phyloP scores from a whole-genome alignment of 208 protist genomes.

The Trypanosoma melophagium region DNA sequence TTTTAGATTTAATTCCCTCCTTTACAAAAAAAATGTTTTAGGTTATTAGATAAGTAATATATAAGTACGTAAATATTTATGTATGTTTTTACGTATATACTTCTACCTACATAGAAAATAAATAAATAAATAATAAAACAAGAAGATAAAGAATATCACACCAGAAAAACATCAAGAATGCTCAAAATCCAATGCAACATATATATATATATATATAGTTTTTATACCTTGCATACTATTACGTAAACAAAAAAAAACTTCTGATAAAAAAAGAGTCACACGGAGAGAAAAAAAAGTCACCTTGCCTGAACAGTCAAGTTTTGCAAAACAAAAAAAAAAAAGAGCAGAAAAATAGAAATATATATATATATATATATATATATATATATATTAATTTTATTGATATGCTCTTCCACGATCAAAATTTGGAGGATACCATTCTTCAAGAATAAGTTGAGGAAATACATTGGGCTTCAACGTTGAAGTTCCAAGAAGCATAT shows the following conservation, averaged over 20 bases:
- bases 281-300: too few relatives aligned
- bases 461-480: constrained; percentile 89
- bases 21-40: background rate
- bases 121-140: constrained; percentile 14
- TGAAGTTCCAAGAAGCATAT: constrained; percentile 86
- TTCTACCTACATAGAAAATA: too few relatives aligned
- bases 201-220: too few relatives aligned
- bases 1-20: constrained; percentile 8
- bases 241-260: too few relatives aligned
- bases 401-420: constrained; percentile 69
- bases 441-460: constrained; percentile 63
- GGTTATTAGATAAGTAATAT: constrained; percentile 1
- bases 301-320: too few relatives aligned
- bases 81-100: too few relatives aligned
- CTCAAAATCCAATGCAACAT: too few relatives aligned
- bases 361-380: too few relatives aligned
- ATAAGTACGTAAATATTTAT: background rate
- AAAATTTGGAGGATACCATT: constrained; percentile 81
- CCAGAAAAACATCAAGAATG: too few relatives aligned
- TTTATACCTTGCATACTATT: too few relatives aligned
- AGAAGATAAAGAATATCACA: too few relatives aligned
- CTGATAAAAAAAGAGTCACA: too few relatives aligned
- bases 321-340: constrained; percentile 7
- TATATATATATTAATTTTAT: constrained; percentile 17
- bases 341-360: constrained; percentile 12